These are phyloP conservation scores for Excoecaria agallocha DNA, from an alignment of 345 rosid species.

Conservation along the genomic window DNA sequence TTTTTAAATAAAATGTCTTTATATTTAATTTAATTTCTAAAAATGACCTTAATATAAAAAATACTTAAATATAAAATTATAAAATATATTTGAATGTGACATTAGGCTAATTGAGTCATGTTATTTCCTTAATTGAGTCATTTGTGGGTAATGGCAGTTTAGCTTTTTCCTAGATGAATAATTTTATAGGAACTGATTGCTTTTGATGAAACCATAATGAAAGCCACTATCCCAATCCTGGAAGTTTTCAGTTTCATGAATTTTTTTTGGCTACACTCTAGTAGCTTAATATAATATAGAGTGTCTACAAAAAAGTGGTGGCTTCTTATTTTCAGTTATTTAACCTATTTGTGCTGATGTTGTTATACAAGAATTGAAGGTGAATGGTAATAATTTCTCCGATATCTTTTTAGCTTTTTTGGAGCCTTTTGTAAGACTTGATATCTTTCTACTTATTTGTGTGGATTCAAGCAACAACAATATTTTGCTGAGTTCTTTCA, in stretches of 20 bases:
- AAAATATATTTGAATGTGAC: too few relatives aligned
- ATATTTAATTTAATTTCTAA: too few relatives aligned
- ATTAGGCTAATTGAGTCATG: too few relatives aligned
- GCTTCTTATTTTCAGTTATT: constrained; percentile 2
- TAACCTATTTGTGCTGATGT: not conserved
- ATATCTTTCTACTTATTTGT: constrained; percentile 22
- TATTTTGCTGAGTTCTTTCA: constrained; percentile 4
- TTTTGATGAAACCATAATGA: too few relatives aligned
- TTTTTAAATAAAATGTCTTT: too few relatives aligned
- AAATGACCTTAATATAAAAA: too few relatives aligned
- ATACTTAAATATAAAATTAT: too few relatives aligned
- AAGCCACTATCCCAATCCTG: too few relatives aligned
- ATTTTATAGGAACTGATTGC: too few relatives aligned
- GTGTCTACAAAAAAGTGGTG: not conserved
- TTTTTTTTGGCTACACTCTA: not conserved
- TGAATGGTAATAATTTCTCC: not conserved
- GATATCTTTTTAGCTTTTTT: constrained; percentile 86
- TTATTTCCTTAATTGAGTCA: too few relatives aligned
- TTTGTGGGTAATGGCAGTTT: too few relatives aligned
- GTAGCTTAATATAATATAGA: not conserved
- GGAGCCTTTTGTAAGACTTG: constrained; percentile 93
- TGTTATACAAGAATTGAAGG: not conserved
- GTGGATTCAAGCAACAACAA: not conserved
- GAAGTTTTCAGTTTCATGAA: constrained; percentile 1
- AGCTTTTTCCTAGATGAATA: too few relatives aligned